Evolutionary conservation across 2,329 filamentous ascomycete species (phyloP).

Genomic region (Cylindrodendrum hubeiense): DNA sequence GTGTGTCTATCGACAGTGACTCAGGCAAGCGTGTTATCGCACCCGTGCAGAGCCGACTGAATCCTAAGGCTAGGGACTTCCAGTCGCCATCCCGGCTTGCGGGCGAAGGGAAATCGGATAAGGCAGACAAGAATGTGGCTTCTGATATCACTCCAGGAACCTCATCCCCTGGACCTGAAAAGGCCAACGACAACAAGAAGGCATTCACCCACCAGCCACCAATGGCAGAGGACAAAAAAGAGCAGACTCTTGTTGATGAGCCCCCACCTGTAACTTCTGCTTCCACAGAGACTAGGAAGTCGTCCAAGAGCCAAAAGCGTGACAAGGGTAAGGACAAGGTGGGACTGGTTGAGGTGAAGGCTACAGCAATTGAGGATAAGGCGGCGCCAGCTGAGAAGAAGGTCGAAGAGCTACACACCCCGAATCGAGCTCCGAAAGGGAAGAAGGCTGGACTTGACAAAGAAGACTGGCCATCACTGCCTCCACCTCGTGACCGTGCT

Average conservation of each 20-base stretch:
- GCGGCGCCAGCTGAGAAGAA: neutral
- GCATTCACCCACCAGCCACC: neutral
- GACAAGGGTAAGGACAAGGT: conserved; percentile 32
- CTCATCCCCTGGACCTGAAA: conserved; percentile 1
- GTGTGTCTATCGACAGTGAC: neutral
- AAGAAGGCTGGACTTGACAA: conserved; percentile 34
- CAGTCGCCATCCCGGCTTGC: conserved; percentile 35
- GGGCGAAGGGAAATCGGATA: neutral
- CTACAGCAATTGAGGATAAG: neutral
- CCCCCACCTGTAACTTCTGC: neutral
- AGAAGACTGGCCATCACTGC: conserved; percentile 45
- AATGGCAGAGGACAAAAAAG: conserved; percentile 7
- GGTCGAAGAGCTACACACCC: conserved; percentile 26
- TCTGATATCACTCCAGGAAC: neutral
- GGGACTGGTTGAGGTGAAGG: neutral
- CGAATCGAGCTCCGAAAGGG: conserved; percentile 12
- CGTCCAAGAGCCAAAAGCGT: conserved; percentile 29
- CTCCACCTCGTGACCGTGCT: conserved; percentile 41
- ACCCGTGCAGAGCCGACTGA: conserved; percentile 4
- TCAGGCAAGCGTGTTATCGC: neutral
- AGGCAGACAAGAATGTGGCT: neutral
- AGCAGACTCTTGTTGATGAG: conserved; percentile 6
- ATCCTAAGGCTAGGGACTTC: conserved; percentile 38
- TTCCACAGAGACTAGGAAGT: conserved; percentile 25
- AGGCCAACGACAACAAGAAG: conserved; percentile 11